These are phyloP conservation scores for Chaetomiaceae sp. DNA, from an alignment of 2,329 filamentous ascomycete genomes.

Conservation along the genomic window DNA sequence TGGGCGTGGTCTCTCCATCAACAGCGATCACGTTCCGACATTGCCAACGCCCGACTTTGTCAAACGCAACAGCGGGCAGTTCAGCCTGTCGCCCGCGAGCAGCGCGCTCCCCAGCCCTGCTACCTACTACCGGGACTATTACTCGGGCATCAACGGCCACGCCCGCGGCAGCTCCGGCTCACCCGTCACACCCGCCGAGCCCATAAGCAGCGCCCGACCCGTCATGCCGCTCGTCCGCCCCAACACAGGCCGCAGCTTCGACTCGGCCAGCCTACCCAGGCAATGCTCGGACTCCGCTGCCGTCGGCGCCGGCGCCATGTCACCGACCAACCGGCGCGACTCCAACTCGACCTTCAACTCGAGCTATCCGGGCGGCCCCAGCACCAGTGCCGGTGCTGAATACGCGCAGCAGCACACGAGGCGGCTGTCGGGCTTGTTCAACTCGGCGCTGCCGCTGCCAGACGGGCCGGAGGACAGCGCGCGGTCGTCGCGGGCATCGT, in stretches of 20 bases:
- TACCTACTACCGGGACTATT: conserved; percentile 54
- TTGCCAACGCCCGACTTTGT: conserved; percentile 63
- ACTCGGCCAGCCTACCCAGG: conserved; percentile 47
- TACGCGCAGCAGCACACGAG: conserved; percentile 34
- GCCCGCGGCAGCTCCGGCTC: conserved; percentile 54
- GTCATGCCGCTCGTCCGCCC: conserved; percentile 46
- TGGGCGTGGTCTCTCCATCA: conserved; percentile 56
- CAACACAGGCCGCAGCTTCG: conserved; percentile 56
- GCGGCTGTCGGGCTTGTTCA: conserved; percentile 74
- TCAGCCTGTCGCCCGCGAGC: conserved; percentile 55
- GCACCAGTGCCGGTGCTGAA: neutral
- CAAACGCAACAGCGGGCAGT: conserved; percentile 62
- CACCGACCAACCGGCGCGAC: conserved; percentile 44
- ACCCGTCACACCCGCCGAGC: conserved; percentile 54
- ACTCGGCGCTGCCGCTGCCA: conserved; percentile 77
- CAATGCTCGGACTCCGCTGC: conserved; percentile 48
- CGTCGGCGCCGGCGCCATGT: conserved; percentile 25
- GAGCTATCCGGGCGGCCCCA: conserved; percentile 33
- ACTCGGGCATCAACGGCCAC: conserved; percentile 42
- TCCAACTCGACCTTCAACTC: conserved; percentile 54
- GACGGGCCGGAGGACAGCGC: conserved; percentile 53
- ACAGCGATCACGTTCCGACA: conserved; percentile 58
- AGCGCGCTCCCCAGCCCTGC: conserved; percentile 45
- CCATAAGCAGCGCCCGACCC: conserved; percentile 44
- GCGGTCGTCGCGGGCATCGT: conserved; percentile 54